A percentile compares a stretch with the other conserved stretches of the same genome.
These are phyloP conservation scores for Colletotrichum sojae DNA, from an alignment of 2,329 filamentous ascomycete species.

Conservation along the genomic window DNA sequence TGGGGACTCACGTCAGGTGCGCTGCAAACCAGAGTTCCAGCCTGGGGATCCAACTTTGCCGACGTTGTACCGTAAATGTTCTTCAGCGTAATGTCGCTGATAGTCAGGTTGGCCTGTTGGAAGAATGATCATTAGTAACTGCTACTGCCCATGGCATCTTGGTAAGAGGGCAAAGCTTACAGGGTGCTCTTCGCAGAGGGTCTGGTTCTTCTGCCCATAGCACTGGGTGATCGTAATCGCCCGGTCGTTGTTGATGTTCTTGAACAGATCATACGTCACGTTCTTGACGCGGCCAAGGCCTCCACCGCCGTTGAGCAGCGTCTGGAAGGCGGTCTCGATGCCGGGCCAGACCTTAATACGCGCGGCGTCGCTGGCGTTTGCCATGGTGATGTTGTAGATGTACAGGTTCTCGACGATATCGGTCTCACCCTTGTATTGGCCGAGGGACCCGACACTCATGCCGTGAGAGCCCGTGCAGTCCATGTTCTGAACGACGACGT, in stretches of 20 bases:
- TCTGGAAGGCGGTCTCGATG: conserved; percentile 62
- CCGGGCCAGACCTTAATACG: conserved; percentile 81
- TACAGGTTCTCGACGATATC: conserved; percentile 79
- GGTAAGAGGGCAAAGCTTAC: conserved; percentile 14
- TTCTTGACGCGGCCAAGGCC: conserved; percentile 68
- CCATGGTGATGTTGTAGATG: conserved; percentile 72
- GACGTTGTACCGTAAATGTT: conserved; percentile 49
- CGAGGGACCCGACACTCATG: conserved; percentile 79
- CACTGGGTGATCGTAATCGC: conserved; percentile 74
- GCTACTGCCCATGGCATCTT: accelerated
- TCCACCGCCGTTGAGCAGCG: conserved; percentile 74
- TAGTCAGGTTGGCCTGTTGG: conserved; percentile 42
- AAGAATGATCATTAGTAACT: background rate
- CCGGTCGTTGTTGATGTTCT: conserved; percentile 70
- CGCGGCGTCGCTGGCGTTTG: conserved; percentile 74
- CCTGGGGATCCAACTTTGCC: conserved; percentile 47
- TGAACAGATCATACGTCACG: conserved; percentile 74
- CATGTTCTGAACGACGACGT: conserved; percentile 77
- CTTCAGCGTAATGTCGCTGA: conserved; percentile 47
- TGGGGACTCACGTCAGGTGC: conserved; percentile 45
- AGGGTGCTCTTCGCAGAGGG: conserved; percentile 52
- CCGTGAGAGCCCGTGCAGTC: conserved; percentile 79
- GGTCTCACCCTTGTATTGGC: conserved; percentile 74
- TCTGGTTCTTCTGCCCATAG: conserved; percentile 59
- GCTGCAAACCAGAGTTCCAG: conserved; percentile 49